Base-by-base conservation (phyloP, 1,284 basidiomycete genomes). In the Somion occarium region DNA sequence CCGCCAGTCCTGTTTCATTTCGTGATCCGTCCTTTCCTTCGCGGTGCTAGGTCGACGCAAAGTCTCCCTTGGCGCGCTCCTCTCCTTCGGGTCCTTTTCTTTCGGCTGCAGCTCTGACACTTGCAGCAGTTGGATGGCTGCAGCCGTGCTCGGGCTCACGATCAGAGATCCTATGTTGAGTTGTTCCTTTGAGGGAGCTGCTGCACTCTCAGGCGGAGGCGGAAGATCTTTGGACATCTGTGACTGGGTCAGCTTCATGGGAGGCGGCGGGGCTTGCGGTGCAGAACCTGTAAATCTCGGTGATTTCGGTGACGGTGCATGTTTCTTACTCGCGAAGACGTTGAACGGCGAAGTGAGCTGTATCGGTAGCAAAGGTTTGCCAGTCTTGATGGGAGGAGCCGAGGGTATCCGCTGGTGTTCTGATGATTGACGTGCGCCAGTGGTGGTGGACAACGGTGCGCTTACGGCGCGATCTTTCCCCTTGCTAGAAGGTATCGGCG, bases 1-100 rank as follows among this genome's bases (percentile, higher is more conserved):
- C 56, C 86, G 70, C 79, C 82, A 84, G 30, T 74, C 69, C 56
- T 88, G 85, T 68, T 82, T 86, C 58, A 61, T 61, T 44, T 61
- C 67, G 54, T 63, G 65, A 43, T 62, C 65, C 27, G 62, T 58
- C 53, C 62, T 66, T 41, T 66, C 68, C 57, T 18, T 46, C 13
- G 25, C 44, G 23, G 44, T 30, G 3, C 3, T n/a, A 9, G 22
- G 27, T 18, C 25, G 7, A 3, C 19, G 24, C n/a, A 23, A 22
- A 25, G 44, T 12, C 13, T 26, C 44, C 15, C 9, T 42, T 18
- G 39, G 39, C 51, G 43, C 12, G 18, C 5, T 23, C 12, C 48
- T 27, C 27, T 30, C 26, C 4, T 50, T 38, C 3, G 26, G 20
- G 15, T 46, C 48, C 48, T 27, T 39, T n/a, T 50, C 48, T 25